Evolutionary conservation across 176 grass and related monocot genomes (phyloP).

Genomic region (Chloris gayana): DNA sequence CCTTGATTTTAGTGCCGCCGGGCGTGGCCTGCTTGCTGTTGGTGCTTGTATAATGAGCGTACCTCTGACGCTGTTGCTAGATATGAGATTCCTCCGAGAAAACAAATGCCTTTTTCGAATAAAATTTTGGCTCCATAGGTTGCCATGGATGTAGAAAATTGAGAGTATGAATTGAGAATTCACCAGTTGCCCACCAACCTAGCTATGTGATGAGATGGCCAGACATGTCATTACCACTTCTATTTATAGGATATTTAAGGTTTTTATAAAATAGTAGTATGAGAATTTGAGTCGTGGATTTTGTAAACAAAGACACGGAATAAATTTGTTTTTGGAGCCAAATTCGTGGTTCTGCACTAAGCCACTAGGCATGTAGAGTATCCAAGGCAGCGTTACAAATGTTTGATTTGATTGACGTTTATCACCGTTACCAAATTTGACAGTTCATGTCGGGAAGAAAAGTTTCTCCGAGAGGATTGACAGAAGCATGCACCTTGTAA

Average conservation of each 20-base stretch:
- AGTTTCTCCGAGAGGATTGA: no score
- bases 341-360: not conserved
- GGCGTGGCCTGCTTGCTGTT: conserved; percentile 3
- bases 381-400: no score
- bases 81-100: no score
- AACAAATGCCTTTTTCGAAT: not conserved
- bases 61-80: not conserved
- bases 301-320: not conserved
- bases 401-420: no score
- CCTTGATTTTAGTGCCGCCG: not conserved
- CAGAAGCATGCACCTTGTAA: not conserved
- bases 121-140: not conserved
- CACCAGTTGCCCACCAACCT: not conserved
- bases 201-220: not conserved
- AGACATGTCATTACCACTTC: not conserved
- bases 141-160: no score
- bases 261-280: no score
- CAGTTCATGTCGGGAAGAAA: not conserved
- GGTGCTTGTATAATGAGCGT: not conserved
- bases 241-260: not conserved
- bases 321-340: not conserved
- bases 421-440: not conserved
- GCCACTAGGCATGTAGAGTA: not conserved
- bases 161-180: not conserved
- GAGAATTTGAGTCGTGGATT: not conserved